These are phyloP conservation scores for Hygrophorus russula DNA, from an alignment of 768 basidiomycete species.

Conservation along the genomic window DNA sequence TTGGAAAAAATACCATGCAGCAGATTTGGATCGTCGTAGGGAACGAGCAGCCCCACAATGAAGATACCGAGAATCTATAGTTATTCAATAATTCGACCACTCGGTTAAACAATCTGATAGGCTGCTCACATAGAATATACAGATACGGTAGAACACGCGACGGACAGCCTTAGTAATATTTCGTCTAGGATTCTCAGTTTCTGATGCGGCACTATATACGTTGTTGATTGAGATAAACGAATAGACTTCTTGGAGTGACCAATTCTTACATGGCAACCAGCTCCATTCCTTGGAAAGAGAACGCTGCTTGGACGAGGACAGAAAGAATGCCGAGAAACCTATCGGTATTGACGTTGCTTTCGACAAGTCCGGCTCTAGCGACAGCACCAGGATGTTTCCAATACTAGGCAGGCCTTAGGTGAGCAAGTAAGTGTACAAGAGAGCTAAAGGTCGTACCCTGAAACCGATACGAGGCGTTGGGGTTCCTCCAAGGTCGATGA, in stretches of 20 bases:
- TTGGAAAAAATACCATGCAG: constrained; percentile 20
- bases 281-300: constrained; percentile 74
- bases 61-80: constrained; percentile 55
- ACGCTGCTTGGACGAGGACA: constrained; percentile 45
- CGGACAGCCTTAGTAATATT: constrained; percentile 70
- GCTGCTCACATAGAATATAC: constrained; percentile 56
- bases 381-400: constrained; percentile 67
- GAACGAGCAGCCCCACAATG: constrained; percentile 72
- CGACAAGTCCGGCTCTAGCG: constrained; percentile 29
- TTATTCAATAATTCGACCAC: background rate
- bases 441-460: constrained; percentile 27
- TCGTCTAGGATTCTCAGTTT: constrained; percentile 66
- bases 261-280: constrained; percentile 49
- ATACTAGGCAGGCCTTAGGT: constrained; percentile 24
- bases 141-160: constrained; percentile 71
- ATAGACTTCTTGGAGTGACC: background rate
- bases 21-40: constrained; percentile 47
- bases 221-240: background rate
- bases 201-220: constrained; percentile 50
- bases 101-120: background rate
- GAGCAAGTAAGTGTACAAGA: background rate
- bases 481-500: constrained; percentile 72
- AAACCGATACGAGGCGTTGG: constrained; percentile 60
- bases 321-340: constrained; percentile 33
- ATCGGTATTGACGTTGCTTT: constrained; percentile 31